phyloP scores from a whole-genome alignment of 352 stramenopile genomes.

The Phytophthora fragariae region DNA sequence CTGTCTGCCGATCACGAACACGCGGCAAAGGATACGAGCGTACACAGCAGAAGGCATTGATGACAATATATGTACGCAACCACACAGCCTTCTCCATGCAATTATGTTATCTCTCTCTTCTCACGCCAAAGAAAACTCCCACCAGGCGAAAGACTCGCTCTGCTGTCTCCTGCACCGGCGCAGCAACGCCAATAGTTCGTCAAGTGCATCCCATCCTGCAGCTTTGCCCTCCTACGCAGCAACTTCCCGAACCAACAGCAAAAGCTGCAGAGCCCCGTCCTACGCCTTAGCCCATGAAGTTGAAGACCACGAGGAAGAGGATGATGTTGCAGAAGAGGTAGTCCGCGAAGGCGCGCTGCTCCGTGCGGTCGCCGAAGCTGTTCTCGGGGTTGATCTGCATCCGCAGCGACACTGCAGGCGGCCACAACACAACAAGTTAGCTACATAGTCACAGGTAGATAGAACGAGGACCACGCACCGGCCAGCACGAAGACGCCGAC shows the following conservation, averaged over 20 bases:
- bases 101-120: constrained; percentile 26
- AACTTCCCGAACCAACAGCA: neutral
- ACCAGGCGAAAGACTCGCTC: neutral
- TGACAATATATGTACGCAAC: neutral
- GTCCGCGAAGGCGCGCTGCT: constrained; percentile 91
- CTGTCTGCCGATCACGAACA: too few relatives aligned
- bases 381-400: constrained; percentile 93
- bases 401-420: constrained; percentile 77
- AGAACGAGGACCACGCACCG: constrained; percentile 44
- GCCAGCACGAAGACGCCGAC: constrained; percentile 92
- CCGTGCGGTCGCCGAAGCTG: constrained; percentile 81
- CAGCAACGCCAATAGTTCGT: neutral
- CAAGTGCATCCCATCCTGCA: neutral
- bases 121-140: constrained; percentile 6
- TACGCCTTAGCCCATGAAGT: constrained; percentile 91
- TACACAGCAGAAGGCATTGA: neutral
- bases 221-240: neutral
- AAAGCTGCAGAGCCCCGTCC: neutral
- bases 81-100: constrained; percentile 12
- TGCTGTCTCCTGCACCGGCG: neutral
- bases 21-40: too few relatives aligned
- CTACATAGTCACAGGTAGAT: neutral
- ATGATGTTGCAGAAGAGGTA: constrained; percentile 95
- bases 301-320: constrained; percentile 93
- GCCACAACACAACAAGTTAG: neutral